Evolutionary conservation across 2,329 filamentous ascomycete genomes (phyloP).

Genomic region (Pyrenochaeta sp.): DNA sequence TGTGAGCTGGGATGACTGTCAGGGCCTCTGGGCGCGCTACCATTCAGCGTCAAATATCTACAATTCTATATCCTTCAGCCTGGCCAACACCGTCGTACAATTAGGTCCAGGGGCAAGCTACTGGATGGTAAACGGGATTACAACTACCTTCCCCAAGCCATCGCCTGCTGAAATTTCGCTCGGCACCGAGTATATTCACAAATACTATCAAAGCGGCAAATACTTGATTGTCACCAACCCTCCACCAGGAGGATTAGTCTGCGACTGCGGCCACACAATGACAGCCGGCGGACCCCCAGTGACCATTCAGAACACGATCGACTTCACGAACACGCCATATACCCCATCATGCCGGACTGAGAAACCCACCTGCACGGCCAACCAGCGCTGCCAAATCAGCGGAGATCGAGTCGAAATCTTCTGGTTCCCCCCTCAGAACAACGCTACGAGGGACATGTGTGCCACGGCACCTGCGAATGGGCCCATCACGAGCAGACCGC

Average conservation of each 20-base stretch:
- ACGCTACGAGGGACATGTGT: conserved; percentile 22
- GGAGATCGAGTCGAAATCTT: conserved; percentile 22
- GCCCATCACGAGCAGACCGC: conserved; percentile 13
- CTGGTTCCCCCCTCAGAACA: conserved; percentile 23
- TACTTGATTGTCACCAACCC: conserved; percentile 19
- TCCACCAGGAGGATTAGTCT: conserved; percentile 15
- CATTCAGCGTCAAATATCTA: conserved; percentile 21
- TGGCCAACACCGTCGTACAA: conserved; percentile 17
- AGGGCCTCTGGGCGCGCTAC: conserved; percentile 21
- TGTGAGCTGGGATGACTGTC: conserved; percentile 20
- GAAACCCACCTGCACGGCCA: conserved; percentile 22
- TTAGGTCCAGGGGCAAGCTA: conserved; percentile 15
- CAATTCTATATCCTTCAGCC: conserved; percentile 13
- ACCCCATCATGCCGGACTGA: conserved; percentile 24
- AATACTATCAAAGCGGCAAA: conserved; percentile 1
- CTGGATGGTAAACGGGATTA: conserved; percentile 17
- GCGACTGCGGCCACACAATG: conserved; percentile 16
- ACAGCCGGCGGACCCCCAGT: conserved; percentile 18
- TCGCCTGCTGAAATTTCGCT: conserved; percentile 14
- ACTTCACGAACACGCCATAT: conserved; percentile 22
- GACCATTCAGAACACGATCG: conserved; percentile 15
- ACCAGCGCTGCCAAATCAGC: conserved; percentile 15
- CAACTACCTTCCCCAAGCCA: conserved; percentile 18
- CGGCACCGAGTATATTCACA: conserved; percentile 15
- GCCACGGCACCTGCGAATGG: conserved; percentile 12